phyloP scores from a whole-genome alignment of 1,284 basidiomycete genomes.

The Ganoderma boninense region DNA sequence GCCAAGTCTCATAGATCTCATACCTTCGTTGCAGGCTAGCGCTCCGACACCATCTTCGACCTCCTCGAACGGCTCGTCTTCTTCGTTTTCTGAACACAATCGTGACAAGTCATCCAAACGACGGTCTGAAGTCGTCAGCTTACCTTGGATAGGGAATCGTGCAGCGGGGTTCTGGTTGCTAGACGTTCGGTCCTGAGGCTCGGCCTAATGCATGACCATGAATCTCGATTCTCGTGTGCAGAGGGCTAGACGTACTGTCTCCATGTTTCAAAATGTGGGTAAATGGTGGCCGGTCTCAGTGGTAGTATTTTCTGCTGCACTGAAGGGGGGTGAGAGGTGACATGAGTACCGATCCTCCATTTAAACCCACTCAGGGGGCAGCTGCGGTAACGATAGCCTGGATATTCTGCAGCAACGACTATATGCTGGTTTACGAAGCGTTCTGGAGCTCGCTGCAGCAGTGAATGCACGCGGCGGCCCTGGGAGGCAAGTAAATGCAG shows the following conservation, averaged over 20 bases:
- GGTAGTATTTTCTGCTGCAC: not conserved
- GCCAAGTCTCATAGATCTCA: too few species aligned
- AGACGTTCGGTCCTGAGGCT: not conserved
- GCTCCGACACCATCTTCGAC: not conserved
- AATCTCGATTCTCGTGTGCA: not conserved
- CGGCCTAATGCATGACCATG: not conserved
- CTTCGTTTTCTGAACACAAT: not conserved
- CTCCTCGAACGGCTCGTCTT: too few species aligned
- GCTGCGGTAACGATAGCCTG: not conserved
- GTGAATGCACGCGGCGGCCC: not conserved
- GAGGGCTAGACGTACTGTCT: not conserved
- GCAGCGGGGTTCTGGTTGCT: not conserved
- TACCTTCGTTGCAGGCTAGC: not conserved
- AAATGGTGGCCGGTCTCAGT: not conserved
- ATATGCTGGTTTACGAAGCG: not conserved
- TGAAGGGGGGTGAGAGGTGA: not conserved
- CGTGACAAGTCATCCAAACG: not conserved
- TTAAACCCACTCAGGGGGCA: not conserved
- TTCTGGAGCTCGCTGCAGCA: not conserved
- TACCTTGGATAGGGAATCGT: not conserved
- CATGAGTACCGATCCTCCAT: not conserved
- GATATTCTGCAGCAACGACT: not conserved
- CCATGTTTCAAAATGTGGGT: not conserved
- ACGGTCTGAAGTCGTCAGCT: not conserved
- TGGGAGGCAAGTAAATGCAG: too few species aligned